A percentile compares a stretch with the other conserved stretches of the same genome.
These are phyloP conservation scores for Linnemannia elongata DNA, from an alignment of 192 early-diverging fungal genomes.

Conservation along the genomic window DNA sequence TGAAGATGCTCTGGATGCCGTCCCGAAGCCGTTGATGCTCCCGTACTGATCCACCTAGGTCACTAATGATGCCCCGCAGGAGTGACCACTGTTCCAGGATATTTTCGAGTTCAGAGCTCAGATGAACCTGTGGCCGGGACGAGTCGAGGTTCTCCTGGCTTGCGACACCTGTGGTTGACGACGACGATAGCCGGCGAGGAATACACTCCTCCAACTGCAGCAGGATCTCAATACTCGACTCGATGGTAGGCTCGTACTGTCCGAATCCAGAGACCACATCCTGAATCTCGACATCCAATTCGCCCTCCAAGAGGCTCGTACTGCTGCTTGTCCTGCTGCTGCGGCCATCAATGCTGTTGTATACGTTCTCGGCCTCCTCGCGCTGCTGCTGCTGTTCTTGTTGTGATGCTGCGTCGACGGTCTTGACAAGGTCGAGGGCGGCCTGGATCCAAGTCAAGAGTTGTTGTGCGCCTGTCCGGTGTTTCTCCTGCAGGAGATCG, in stretches of 20 bases:
- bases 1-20: slow-evolving; percentile 41
- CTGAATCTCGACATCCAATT: slow-evolving; percentile 47
- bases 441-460: slow-evolving; percentile 52
- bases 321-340: slow-evolving; percentile 25
- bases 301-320: slow-evolving; percentile 13
- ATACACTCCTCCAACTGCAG: slow-evolving; percentile 42
- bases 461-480: slow-evolving; percentile 31
- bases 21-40: slow-evolving; percentile 53
- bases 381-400: slow-evolving; percentile 25
- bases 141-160: background rate
- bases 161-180: background rate
- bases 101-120: slow-evolving; percentile 27
- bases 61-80: slow-evolving; percentile 27
- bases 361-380: background rate
- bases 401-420: slow-evolving; percentile 19
- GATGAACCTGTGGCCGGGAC: background rate
- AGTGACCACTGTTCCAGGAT: slow-evolving; percentile 34
- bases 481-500: slow-evolving; percentile 35
- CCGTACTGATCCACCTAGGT: slow-evolving; percentile 31
- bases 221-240: slow-evolving; percentile 51
- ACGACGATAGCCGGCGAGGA: background rate
- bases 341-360: background rate
- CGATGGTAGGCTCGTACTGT: slow-evolving; percentile 50
- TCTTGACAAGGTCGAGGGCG: slow-evolving; percentile 25
- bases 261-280: slow-evolving; percentile 54